phyloP scores from a whole-genome alignment of 2,329 filamentous ascomycete species.

The Amauroascus verrucosus region DNA sequence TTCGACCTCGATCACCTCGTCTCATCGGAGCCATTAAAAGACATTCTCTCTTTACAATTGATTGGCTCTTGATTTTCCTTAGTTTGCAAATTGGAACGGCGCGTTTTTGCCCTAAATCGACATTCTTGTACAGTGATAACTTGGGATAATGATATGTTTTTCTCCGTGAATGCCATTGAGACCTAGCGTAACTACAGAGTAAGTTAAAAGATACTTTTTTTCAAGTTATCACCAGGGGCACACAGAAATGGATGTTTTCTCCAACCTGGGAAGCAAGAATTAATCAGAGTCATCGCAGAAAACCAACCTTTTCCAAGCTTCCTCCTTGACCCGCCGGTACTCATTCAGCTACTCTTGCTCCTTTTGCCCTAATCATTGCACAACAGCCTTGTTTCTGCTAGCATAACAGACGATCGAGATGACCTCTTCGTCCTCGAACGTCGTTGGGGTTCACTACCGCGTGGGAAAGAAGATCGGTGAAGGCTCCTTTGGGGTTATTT shows the following conservation, averaged over 20 bases:
- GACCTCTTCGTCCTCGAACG: constrained; percentile 87
- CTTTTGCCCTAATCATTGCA: not conserved
- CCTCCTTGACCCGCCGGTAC: not conserved
- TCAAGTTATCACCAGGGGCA: not conserved
- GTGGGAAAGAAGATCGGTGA: constrained; percentile 99
- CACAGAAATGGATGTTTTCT: not conserved
- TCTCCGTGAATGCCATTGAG: not conserved
- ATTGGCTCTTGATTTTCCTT: not conserved
- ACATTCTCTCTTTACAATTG: not conserved
- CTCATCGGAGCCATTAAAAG: not conserved
- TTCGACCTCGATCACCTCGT: not conserved
- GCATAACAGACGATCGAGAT: constrained; percentile 40
- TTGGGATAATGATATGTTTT: constrained; percentile 1
- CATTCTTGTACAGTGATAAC: not conserved
- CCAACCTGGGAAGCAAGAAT: not conserved
- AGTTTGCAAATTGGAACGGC: not conserved
- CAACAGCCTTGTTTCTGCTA: not conserved
- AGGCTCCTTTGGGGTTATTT: constrained; percentile 96
- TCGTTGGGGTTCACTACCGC: constrained; percentile 96
- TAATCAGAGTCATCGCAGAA: not conserved
- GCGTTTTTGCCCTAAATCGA: constrained; percentile 1
- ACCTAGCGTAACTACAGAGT: not conserved
- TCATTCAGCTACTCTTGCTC: not conserved
- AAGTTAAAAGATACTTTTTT: not conserved
- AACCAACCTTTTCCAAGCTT: not conserved